phyloP scores from a whole-genome alignment of 2,329 filamentous ascomycete genomes.

The Aureobasidium sp. region DNA sequence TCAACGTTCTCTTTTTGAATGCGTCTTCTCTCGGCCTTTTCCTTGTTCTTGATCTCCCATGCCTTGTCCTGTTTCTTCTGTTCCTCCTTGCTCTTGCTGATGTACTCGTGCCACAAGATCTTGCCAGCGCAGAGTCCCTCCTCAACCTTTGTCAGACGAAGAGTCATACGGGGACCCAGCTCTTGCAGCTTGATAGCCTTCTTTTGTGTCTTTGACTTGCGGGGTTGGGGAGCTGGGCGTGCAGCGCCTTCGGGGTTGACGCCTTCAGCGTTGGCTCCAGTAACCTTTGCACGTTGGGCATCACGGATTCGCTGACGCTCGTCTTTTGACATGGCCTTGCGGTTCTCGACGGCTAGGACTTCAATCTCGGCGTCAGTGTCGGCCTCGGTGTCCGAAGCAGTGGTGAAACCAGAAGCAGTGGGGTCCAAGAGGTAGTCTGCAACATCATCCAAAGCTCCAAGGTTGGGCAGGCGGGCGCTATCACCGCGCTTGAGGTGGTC shows the following conservation, averaged over 20 bases:
- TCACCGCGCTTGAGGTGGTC: slow-evolving; percentile 63
- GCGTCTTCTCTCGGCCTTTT: slow-evolving; percentile 75
- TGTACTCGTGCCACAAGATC: slow-evolving; percentile 95
- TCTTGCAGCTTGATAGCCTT: slow-evolving; percentile 88
- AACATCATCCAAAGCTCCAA: slow-evolving; percentile 86
- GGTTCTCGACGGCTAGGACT: slow-evolving; percentile 55
- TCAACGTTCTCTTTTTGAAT: slow-evolving; percentile 88
- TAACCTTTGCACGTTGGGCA: slow-evolving; percentile 15
- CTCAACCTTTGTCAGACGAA: slow-evolving; percentile 91
- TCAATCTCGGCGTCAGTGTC: slow-evolving; percentile 97
- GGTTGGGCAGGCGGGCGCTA: slow-evolving; percentile 61
- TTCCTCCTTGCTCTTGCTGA: slow-evolving; percentile 76
- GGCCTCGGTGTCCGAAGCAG: slow-evolving; percentile 83
- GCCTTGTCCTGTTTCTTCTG: slow-evolving; percentile 69
- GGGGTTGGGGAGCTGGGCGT: slow-evolving; percentile 33
- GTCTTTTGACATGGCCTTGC: slow-evolving; percentile 54
- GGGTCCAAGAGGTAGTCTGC: slow-evolving; percentile 88
- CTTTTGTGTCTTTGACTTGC: slow-evolving; percentile 56
- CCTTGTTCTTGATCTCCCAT: slow-evolving; percentile 70
- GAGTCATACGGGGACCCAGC: slow-evolving; percentile 79
- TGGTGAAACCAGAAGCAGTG: slow-evolving; percentile 74
- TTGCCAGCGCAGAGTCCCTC: slow-evolving; percentile 86
- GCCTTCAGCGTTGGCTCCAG: slow-evolving; percentile 17
- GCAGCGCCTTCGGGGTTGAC: slow-evolving; percentile 19
- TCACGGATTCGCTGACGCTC: slow-evolving; percentile 39